phyloP scores from a whole-genome alignment of 202 grass and related monocot genomes.

The Zizania palustris region DNA sequence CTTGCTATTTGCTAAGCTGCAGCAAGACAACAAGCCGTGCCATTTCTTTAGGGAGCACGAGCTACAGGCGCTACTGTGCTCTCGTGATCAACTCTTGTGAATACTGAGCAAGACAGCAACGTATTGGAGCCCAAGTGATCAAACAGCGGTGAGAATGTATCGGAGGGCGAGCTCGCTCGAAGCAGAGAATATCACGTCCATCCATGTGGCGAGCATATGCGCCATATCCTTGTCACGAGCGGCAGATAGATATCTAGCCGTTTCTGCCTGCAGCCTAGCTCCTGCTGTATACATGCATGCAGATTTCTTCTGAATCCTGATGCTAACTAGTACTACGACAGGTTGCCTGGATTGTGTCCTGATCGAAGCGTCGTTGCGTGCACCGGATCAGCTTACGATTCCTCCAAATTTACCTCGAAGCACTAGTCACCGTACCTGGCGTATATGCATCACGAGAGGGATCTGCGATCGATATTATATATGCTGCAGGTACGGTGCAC shows the following conservation, averaged over 20 bases:
- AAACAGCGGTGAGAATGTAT: conserved; percentile 29
- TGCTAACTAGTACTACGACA: not conserved
- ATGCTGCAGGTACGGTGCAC: no score
- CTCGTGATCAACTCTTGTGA: conserved; percentile 41
- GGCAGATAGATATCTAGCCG: not conserved
- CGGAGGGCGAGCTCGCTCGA: not conserved
- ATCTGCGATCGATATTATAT: no score
- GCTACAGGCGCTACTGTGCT: conserved; percentile 38
- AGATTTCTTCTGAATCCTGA: not conserved
- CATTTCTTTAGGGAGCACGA: conserved; percentile 30
- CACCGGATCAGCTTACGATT: not conserved
- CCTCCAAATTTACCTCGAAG: conserved; percentile 1
- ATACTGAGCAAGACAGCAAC: conserved; percentile 40
- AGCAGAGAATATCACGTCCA: conserved; percentile 51
- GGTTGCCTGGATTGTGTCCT: no score
- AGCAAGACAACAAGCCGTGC: conserved; percentile 25
- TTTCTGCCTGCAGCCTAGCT: not conserved
- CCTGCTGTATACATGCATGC: not conserved
- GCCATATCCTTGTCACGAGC: not conserved
- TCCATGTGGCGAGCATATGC: conserved; percentile 27
- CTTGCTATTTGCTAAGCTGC: not conserved
- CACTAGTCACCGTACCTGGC: not conserved
- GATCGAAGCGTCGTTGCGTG: not conserved
- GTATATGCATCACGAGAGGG: conserved; percentile 32
- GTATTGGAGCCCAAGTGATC: conserved; percentile 8